Percentiles rank a stretch among this genome's conserved stretches.
Evolutionary conservation across 768 basidiomycete genomes (phyloP).

Genomic region (Agrocybe pediades): DNA sequence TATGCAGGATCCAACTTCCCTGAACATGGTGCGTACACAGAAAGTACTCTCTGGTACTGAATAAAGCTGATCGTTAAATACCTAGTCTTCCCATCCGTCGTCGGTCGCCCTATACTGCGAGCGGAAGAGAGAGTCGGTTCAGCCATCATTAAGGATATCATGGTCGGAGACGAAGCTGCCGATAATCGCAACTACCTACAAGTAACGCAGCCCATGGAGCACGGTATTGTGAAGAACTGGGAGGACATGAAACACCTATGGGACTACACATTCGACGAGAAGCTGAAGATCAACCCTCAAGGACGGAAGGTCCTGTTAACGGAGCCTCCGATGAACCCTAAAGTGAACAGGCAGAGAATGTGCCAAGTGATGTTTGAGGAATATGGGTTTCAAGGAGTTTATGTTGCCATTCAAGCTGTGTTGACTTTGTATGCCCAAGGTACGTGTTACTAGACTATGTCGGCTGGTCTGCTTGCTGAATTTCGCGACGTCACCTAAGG

Average conservation of each 20-base stretch:
- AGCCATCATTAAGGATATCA: slow-evolving; percentile 91
- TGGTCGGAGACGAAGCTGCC: slow-evolving; percentile 97
- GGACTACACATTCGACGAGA: slow-evolving; percentile 98
- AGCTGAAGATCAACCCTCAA: slow-evolving; percentile 83
- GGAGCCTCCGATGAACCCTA: slow-evolving; percentile 99
- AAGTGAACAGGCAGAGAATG: slow-evolving; percentile 90
- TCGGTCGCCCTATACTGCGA: slow-evolving; percentile 95
- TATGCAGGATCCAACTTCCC: slow-evolving; percentile 95
- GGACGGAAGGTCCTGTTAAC: slow-evolving; percentile 92
- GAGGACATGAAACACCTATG: slow-evolving; percentile 98
- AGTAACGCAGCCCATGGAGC: slow-evolving; percentile 98
- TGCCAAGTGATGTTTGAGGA: slow-evolving; percentile 99
- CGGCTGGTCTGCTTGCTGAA: slow-evolving; percentile 4
- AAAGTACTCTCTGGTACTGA: not conserved
- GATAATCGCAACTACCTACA: slow-evolving; percentile 94
- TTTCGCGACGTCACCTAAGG: slow-evolving; percentile 48
- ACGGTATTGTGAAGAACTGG: slow-evolving; percentile 99
- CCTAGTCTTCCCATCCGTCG: slow-evolving; percentile 92
- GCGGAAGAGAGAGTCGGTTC: slow-evolving; percentile 94
- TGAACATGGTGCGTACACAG: slow-evolving; percentile 67
- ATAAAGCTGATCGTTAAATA: not conserved
- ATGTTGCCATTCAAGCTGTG: slow-evolving; percentile 98
- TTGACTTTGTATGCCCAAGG: slow-evolving; percentile 98
- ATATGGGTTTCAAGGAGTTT: slow-evolving; percentile 94
- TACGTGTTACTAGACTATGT: slow-evolving; percentile 49